phyloP scores from a whole-genome alignment of 2,329 filamentous ascomycete genomes.

The Pyrenochaeta sp. region DNA sequence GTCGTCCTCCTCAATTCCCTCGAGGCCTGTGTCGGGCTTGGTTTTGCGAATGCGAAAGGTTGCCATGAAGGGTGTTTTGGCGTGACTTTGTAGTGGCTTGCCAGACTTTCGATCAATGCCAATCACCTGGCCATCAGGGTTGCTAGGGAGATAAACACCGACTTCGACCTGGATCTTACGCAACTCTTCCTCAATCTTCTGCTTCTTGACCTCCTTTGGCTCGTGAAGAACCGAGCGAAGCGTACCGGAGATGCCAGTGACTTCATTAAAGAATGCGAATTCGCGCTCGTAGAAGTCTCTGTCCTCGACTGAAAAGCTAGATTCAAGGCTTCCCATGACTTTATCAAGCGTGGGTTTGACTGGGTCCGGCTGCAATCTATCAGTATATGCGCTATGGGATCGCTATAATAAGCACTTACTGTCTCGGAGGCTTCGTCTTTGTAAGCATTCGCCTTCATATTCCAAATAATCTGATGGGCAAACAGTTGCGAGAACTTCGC shows the following conservation, averaged over 20 bases:
- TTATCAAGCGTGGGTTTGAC: slow-evolving; percentile 94
- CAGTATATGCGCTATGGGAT: neutral
- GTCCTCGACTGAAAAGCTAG: slow-evolving; percentile 81
- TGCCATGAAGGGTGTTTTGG: slow-evolving; percentile 98
- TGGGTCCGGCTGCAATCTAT: slow-evolving; percentile 72
- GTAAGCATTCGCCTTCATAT: slow-evolving; percentile 99
- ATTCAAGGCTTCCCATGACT: slow-evolving; percentile 84
- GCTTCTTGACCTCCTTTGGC: slow-evolving; percentile 95
- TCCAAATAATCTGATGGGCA: slow-evolving; percentile 99
- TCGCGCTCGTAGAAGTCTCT: slow-evolving; percentile 90
- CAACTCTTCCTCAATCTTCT: slow-evolving; percentile 98
- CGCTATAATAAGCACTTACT: slow-evolving; percentile 58
- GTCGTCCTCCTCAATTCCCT: slow-evolving; percentile 45
- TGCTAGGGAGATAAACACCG: slow-evolving; percentile 95
- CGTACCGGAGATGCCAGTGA: slow-evolving; percentile 94
- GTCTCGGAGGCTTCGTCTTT: slow-evolving; percentile 94
- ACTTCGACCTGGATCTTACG: slow-evolving; percentile 97
- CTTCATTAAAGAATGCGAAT: slow-evolving; percentile 97
- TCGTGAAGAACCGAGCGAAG: slow-evolving; percentile 91
- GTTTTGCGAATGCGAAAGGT: slow-evolving; percentile 96
- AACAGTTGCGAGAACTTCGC: slow-evolving; percentile 98
- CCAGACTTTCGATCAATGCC: slow-evolving; percentile 98
- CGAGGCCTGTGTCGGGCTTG: slow-evolving; percentile 53
- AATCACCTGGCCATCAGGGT: slow-evolving; percentile 95
- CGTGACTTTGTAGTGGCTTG: slow-evolving; percentile 96